A percentile compares a stretch with the other conserved stretches of the same genome.
These are phyloP conservation scores for Heliamphora pulchella DNA, from an alignment of 179 eudicot species.

Conservation along the genomic window DNA sequence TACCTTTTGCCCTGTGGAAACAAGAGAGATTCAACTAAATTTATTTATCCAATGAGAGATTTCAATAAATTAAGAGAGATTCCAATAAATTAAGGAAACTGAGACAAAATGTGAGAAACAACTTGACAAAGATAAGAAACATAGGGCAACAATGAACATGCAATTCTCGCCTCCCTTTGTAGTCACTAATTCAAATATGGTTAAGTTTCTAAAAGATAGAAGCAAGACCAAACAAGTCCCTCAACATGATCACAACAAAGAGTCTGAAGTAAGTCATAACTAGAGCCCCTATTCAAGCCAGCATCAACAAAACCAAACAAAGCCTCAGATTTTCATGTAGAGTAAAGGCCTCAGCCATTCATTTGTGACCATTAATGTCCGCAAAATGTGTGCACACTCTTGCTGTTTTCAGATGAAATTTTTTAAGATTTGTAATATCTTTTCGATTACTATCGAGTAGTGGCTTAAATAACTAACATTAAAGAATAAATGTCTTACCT, in stretches of 20 bases:
- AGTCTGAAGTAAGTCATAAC: not conserved
- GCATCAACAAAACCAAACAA: not conserved
- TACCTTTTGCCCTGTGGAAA: too few relatives aligned
- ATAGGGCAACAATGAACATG: too few relatives aligned
- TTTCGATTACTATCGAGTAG: not conserved
- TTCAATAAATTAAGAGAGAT: too few relatives aligned
- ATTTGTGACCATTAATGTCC: not conserved
- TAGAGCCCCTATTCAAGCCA: not conserved
- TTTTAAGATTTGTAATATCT: not conserved
- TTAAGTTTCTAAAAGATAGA: not conserved
- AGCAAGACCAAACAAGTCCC: not conserved
- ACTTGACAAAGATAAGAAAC: too few relatives aligned
- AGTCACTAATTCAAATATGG: not conserved
- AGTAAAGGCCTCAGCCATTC: not conserved
- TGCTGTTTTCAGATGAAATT: not conserved
- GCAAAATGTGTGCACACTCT: too few relatives aligned
- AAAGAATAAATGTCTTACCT: slow-evolving; percentile 37
- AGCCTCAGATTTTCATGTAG: not conserved
- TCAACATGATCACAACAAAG: not conserved
- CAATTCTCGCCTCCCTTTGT: too few relatives aligned
- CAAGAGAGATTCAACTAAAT: too few relatives aligned
- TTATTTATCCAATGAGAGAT: too few relatives aligned
- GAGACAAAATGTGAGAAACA: too few relatives aligned
- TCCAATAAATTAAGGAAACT: too few relatives aligned
- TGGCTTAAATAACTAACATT: not conserved